phyloP scores from a whole-genome alignment of 257 asterid species.

The Lithospermum erythrorhizon region DNA sequence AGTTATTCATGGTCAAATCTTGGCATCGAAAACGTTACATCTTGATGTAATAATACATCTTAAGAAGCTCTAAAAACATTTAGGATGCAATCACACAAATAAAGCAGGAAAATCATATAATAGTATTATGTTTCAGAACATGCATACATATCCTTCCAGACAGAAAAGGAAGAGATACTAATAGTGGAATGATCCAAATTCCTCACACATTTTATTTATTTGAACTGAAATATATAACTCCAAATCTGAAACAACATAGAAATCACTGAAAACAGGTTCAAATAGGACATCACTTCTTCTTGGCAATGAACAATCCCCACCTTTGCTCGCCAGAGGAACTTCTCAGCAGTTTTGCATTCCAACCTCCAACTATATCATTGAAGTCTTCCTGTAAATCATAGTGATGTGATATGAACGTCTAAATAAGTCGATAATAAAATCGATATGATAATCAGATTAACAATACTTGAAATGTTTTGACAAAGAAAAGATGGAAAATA shows the following conservation, averaged over 20 bases:
- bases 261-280: not conserved
- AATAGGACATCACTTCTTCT: constrained; percentile 33
- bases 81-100: no score
- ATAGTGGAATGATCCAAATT: not conserved
- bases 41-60: no score
- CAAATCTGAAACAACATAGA: not conserved
- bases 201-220: not conserved
- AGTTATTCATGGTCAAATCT: no score
- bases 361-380: constrained; percentile 66
- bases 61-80: no score
- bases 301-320: constrained; percentile 90
- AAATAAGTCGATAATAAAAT: not conserved
- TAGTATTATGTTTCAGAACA: no score
- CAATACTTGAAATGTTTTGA: not conserved
- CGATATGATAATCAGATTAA: not conserved
- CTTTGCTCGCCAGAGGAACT: constrained; percentile 86
- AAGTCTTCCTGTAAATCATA: constrained; percentile 36
- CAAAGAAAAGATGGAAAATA: not conserved
- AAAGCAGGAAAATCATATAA: no score
- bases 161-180: not conserved
- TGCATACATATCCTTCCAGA: no score
- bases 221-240: not conserved
- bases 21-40: no score
- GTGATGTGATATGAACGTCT: not conserved
- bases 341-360: constrained; percentile 72